Base-by-base conservation (phyloP, 192 early-diverging fungal species). In the Jimgerdemannia flammicorona region DNA sequence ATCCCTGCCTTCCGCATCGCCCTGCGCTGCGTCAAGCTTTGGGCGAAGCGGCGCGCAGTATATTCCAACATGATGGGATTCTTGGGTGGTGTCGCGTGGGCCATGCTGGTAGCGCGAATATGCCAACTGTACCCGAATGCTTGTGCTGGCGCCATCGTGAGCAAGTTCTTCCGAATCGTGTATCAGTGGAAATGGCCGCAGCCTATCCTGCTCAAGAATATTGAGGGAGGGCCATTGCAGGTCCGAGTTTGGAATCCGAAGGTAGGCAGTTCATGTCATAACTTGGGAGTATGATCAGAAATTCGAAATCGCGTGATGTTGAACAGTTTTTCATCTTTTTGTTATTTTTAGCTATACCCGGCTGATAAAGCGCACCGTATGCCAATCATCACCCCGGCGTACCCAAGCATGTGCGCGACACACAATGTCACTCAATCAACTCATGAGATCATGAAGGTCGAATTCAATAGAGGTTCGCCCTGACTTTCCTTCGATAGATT, bases 301-400 rank as follows among this genome's bases (percentile, higher is more conserved):
- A n/a, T n/a, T n/a, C n/a, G n/a, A n/a, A n/a, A 29, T 29, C 29
- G 29, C 11, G 9, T 59, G 14, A 43, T 18, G 17, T 43, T 29
- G 43, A 40, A 40, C 17, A 14, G 4, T 65, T 20, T 20, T 49
- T 6, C 10, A 72, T 59, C 6, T 63, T 64, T 64, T 49, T 39
- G 14, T 77, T 19, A 40, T 69, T 0, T 9, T 18, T 74, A 86
- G 80, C 72, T 96, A 3, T 95, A 97, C 80, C 86, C 89, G 0
- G 83, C 85, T 7, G 96, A 99, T 77, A 85, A 83, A 72, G 85
- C 78, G 4, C 98, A 99, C 79, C 86, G 89, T 39, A 98, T 99
- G 96, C 98, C 98, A 6, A 95, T 99, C 72, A 99, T 99, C 76
- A 99, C 98, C 9, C 98, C 98, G 4, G 96, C 98, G 3, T 99